Percentiles rank a stretch among this genome's conserved stretches.
phyloP scores from a whole-genome alignment of 208 protist genomes.

The Leishmania lainsoni region DNA sequence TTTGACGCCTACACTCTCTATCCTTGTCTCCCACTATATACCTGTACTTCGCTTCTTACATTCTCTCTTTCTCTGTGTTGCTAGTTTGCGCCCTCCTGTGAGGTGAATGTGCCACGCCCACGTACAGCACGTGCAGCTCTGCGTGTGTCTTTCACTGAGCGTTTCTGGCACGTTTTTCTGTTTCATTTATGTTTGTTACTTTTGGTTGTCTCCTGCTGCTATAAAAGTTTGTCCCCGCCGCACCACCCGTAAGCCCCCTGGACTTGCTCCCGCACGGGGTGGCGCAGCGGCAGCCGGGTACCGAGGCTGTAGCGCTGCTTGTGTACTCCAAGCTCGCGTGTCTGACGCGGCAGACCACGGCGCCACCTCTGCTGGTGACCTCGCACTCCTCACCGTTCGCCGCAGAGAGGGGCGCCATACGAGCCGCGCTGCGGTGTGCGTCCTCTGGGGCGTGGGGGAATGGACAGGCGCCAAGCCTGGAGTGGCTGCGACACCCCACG shows the following conservation, averaged over 20 bases:
- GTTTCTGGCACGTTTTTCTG: background rate
- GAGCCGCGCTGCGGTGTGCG: too few relatives aligned
- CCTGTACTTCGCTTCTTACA: constrained; percentile 8
- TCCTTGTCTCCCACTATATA: background rate
- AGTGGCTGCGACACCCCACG: too few relatives aligned
- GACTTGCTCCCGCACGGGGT: background rate
- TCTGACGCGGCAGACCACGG: background rate
- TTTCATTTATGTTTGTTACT: background rate
- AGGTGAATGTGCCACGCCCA: background rate
- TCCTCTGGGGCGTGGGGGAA: too few relatives aligned
- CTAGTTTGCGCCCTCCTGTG: background rate
- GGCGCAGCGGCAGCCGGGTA: background rate
- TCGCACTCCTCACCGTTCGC: too few relatives aligned
- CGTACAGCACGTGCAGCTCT: background rate
- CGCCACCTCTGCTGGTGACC: too few relatives aligned
- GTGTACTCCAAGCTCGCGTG: background rate
- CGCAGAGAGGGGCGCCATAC: too few relatives aligned
- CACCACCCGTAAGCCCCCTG: background rate
- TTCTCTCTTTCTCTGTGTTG: background rate
- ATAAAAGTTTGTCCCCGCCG: background rate
- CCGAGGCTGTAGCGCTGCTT: background rate
- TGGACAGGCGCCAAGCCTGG: too few relatives aligned
- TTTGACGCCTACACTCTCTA: background rate
- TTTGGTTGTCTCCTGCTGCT: background rate
- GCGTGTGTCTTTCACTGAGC: background rate